Conservation (phyloP, 306 rosid species). For the Malus asiatica region DNA sequence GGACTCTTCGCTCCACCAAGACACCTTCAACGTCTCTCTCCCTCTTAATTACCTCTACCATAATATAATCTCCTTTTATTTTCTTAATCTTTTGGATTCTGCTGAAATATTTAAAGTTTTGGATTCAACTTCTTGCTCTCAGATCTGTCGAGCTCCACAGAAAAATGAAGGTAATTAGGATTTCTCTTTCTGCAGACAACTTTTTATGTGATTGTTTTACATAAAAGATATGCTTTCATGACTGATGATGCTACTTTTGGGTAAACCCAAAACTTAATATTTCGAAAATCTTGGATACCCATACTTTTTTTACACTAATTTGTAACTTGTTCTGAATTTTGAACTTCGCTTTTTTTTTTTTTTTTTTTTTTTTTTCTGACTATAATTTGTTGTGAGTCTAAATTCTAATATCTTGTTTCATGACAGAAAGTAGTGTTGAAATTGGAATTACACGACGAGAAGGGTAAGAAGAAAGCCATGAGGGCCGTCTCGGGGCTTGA, state of each 20-base stretch:
- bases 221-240: not conserved
- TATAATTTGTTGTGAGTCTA: not conserved
- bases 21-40: not conserved
- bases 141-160: not conserved
- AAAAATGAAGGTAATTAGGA: slow-evolving; percentile 29
- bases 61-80: not conserved
- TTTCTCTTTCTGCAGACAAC: not conserved
- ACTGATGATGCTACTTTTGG: not conserved
- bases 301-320: not conserved
- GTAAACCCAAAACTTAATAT: not conserved
- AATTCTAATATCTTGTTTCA: not conserved
- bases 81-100: not conserved
- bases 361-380: not conserved
- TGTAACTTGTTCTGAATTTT: not conserved
- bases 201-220: not conserved
- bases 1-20: not conserved
- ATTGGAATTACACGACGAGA: slow-evolving; percentile 41
- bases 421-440: slow-evolving; percentile 62
- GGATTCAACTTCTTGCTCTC: not conserved
- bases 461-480: slow-evolving; percentile 51
- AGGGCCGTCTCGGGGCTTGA: slow-evolving; percentile 51
- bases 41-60: not conserved
- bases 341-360: not conserved
- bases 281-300: not conserved
- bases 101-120: not conserved